phyloP scores from a whole-genome alignment of 345 rosid species.

The Firmiana major region DNA sequence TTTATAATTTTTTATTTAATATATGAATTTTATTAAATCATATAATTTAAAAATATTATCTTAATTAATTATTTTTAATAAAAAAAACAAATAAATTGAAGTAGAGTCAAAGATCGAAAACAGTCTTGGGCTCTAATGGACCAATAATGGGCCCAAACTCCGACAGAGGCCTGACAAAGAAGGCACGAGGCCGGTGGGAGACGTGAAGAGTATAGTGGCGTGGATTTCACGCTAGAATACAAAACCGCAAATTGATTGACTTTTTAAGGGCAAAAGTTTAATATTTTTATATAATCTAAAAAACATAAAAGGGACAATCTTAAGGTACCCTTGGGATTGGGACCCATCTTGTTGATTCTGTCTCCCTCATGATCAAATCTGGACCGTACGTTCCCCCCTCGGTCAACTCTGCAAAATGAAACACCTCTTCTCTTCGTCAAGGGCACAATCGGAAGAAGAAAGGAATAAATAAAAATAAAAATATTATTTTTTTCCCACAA shows the following conservation, averaged over 20 bases:
- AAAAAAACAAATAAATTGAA: neutral
- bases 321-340: neutral
- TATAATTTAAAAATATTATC: neutral
- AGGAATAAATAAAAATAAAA: no score
- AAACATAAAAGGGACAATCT: neutral
- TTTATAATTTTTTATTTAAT: no score
- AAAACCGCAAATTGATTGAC: conserved; percentile 15
- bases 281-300: no score
- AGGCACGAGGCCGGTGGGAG: neutral
- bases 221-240: conserved; percentile 30
- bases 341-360: neutral
- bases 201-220: conserved; percentile 27
- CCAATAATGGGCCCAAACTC: neutral
- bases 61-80: neutral
- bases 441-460: conserved; percentile 19
- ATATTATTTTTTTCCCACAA: neutral
- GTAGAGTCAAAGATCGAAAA: neutral
- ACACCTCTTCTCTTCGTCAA: neutral
- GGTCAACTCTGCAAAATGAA: neutral
- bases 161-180: neutral
- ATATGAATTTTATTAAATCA: no score
- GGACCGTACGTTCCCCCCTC: conserved; percentile 17
- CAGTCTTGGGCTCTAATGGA: neutral
- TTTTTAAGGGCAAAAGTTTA: neutral
- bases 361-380: conserved; percentile 11